These are phyloP conservation scores for Trypanosoma boissoni DNA, from an alignment of 208 protist genomes.

Conservation along the genomic window DNA sequence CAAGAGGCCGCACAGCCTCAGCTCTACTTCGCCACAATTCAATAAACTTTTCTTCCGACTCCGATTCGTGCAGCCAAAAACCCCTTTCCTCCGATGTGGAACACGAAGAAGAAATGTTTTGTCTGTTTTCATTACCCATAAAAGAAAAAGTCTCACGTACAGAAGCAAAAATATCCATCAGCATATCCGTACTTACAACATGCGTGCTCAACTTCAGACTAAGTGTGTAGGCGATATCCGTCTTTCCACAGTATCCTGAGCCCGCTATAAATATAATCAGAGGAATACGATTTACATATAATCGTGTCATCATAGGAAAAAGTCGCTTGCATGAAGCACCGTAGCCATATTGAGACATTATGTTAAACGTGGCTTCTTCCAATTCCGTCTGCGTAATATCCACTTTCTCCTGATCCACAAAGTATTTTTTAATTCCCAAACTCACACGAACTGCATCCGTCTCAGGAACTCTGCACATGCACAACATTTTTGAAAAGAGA, in stretches of 20 bases:
- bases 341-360: constrained; percentile 35
- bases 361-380: constrained; percentile 23
- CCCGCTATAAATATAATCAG: constrained; percentile 53
- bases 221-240: constrained; percentile 39
- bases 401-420: constrained; percentile 39
- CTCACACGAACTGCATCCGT: constrained; percentile 44
- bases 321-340: constrained; percentile 25
- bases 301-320: constrained; percentile 42
- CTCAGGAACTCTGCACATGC: constrained; percentile 47
- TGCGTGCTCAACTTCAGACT: constrained; percentile 44
- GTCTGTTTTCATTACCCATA: background rate
- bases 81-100: background rate
- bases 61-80: constrained; percentile 14
- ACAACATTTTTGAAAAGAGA: constrained; percentile 61
- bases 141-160: constrained; percentile 16
- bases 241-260: constrained; percentile 37
- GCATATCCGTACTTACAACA: constrained; percentile 49
- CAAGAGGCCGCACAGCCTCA: constrained; percentile 9
- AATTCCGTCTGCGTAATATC: constrained; percentile 46
- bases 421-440: constrained; percentile 51
- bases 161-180: constrained; percentile 32
- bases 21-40: constrained; percentile 4
- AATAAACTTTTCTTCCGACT: constrained; percentile 13
- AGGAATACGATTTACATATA: constrained; percentile 45
- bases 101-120: background rate